Conservation (phyloP, 73 alveolate genomes). For the Paramecium primaurelia region DNA sequence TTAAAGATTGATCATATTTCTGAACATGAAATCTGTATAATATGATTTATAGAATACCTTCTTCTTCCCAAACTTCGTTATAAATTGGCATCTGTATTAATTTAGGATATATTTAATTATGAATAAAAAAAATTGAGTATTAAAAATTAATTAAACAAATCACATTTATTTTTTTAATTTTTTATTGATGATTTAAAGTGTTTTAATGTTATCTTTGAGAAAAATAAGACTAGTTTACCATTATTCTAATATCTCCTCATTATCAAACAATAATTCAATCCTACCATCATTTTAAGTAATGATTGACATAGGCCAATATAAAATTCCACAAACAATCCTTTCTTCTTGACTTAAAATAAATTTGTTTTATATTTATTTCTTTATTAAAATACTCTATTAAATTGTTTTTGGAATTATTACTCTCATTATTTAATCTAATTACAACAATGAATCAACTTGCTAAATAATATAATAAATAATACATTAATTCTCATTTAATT, state of each 20-base stretch:
- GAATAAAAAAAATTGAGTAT: neutral
- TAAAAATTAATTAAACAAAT: neutral
- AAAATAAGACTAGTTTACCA: neutral
- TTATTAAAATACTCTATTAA: neutral
- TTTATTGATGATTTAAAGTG: neutral
- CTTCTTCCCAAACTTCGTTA: conserved; percentile 46
- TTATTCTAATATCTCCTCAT: conserved; percentile 17
- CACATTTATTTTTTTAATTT: neutral
- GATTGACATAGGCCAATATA: conserved; percentile 37
- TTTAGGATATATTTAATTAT: neutral
- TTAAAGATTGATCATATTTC: conserved; percentile 48
- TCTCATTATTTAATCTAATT: conserved; percentile 27
- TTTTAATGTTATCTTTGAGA: conserved; percentile 36
- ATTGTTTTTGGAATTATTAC: neutral
- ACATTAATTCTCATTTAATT: conserved; percentile 21
- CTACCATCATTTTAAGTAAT: conserved; percentile 31
- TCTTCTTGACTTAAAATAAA: conserved; percentile 1
- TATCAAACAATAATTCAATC: conserved; percentile 19
- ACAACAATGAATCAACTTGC: conserved; percentile 6
- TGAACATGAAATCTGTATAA: conserved; percentile 29
- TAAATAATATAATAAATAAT: neutral
- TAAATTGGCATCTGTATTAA: conserved; percentile 36
- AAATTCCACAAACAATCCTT: neutral
- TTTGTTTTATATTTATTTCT: neutral
- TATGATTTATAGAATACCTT: neutral